Evolutionary conservation across 108 stramenopile genomes (phyloP).

Genomic region (Phaeodactylum tricornutum): DNA sequence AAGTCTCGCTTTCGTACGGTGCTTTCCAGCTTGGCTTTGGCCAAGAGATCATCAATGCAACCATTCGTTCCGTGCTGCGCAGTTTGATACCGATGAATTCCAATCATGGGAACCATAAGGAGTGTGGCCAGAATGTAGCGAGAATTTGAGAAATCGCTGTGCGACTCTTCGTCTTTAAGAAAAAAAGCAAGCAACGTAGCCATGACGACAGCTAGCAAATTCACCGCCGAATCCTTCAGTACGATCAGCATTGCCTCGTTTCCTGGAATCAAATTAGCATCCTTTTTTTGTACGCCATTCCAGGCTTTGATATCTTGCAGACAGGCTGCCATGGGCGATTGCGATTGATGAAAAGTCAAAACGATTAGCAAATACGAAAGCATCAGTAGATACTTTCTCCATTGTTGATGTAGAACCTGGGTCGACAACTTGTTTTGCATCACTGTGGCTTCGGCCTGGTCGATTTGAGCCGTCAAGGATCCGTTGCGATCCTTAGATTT

Average conservation of each 20-base stretch:
- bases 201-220: background rate
- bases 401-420: constrained; percentile 23
- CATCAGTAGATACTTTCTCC: constrained; percentile 37
- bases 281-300: background rate
- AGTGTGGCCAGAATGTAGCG: background rate
- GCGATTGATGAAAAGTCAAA: constrained; percentile 31
- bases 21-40: background rate
- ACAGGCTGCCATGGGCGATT: constrained; percentile 29
- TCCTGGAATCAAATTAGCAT: background rate
- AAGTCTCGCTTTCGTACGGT: constrained; percentile 15
- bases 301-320: constrained; percentile 34
- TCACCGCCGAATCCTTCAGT: background rate
- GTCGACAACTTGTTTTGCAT: constrained; percentile 1
- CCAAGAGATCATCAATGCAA: constrained; percentile 1
- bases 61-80: background rate
- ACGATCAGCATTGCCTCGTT: background rate
- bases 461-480: constrained; percentile 8
- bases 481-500: no score
- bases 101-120: background rate
- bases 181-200: background rate
- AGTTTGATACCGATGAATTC: background rate
- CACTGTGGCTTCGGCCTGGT: constrained; percentile 10
- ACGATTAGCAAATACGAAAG: constrained; percentile 33
- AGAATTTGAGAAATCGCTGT: background rate
- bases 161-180: background rate